phyloP scores from a whole-genome alignment of 2,329 filamentous ascomycete genomes.

The Exophiala alcalophila region DNA sequence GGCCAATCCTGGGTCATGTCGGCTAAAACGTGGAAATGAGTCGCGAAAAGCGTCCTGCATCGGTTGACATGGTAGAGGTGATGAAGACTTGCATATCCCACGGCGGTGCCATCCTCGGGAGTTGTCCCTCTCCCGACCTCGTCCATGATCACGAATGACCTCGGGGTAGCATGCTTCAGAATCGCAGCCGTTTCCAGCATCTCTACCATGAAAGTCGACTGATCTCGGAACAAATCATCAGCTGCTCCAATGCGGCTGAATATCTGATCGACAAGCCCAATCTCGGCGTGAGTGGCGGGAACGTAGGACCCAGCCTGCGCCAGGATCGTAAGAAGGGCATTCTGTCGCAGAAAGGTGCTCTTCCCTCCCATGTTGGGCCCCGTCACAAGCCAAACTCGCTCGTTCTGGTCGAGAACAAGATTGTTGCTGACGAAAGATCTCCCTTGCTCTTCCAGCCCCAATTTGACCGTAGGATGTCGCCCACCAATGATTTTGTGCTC shows the following conservation, averaged over 20 bases:
- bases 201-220: slow-evolving; percentile 99
- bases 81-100: slow-evolving; percentile 83
- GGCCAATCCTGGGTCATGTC: slow-evolving; percentile 66
- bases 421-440: slow-evolving; percentile 82
- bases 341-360: slow-evolving; percentile 92
- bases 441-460: slow-evolving; percentile 73
- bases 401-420: slow-evolving; percentile 74
- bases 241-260: slow-evolving; percentile 92
- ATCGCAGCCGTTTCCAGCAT: slow-evolving; percentile 97
- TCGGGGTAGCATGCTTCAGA: slow-evolving; percentile 74
- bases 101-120: slow-evolving; percentile 83
- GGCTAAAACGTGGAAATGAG: slow-evolving; percentile 83
- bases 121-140: slow-evolving; percentile 94
- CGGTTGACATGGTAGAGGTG: slow-evolving; percentile 76
- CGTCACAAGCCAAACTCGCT: slow-evolving; percentile 65
- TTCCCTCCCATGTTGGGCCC: slow-evolving; percentile 99
- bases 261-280: slow-evolving; percentile 92
- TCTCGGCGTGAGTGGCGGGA: slow-evolving; percentile 77
- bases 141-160: slow-evolving; percentile 96
- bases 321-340: slow-evolving; percentile 88
- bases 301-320: slow-evolving; percentile 93
- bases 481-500: slow-evolving; percentile 78
- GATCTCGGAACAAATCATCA: slow-evolving; percentile 89
- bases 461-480: slow-evolving; percentile 87
- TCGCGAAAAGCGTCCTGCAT: slow-evolving; percentile 84